Conservation (phyloP, 768 basidiomycete genomes). For the Termitomyces sp. region DNA sequence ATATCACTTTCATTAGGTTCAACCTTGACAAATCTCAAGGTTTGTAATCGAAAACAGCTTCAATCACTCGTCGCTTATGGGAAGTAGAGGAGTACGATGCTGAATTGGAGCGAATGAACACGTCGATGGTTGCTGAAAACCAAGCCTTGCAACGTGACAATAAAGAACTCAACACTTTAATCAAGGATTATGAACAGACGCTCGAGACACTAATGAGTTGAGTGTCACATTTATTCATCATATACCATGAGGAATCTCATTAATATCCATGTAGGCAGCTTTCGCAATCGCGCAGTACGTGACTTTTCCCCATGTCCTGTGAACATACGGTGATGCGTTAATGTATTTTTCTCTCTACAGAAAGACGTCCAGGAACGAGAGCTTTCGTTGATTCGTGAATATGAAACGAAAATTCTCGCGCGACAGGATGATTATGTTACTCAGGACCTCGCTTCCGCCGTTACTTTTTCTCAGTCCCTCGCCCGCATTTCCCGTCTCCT, state of each 20-base stretch:
- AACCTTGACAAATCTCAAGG: conserved; percentile 89
- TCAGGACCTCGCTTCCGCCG: conserved; percentile 57
- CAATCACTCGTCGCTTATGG: conserved; percentile 11
- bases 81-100: conserved; percentile 80
- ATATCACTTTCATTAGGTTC: conserved; percentile 45
- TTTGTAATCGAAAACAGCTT: conserved; percentile 23
- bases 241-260: conserved; percentile 6
- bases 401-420: conserved; percentile 79
- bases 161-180: conserved; percentile 85
- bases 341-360: conserved; percentile 35
- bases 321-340: background rate
- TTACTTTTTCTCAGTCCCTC: conserved; percentile 64
- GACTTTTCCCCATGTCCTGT: background rate
- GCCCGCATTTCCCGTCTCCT: conserved; percentile 67
- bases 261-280: conserved; percentile 38
- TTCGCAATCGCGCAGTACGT: conserved; percentile 88
- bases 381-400: conserved; percentile 84
- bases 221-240: conserved; percentile 12
- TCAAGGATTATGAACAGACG: conserved; percentile 97
- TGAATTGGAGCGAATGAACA: conserved; percentile 88
- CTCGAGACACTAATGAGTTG: conserved; percentile 90
- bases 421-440: conserved; percentile 67
- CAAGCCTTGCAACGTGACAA: conserved; percentile 87
- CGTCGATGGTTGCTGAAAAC: conserved; percentile 77
- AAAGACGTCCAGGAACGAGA: conserved; percentile 93